Evolutionary conservation across 306 rosid species (phyloP).

Genomic region (Vigna trinervia): DNA sequence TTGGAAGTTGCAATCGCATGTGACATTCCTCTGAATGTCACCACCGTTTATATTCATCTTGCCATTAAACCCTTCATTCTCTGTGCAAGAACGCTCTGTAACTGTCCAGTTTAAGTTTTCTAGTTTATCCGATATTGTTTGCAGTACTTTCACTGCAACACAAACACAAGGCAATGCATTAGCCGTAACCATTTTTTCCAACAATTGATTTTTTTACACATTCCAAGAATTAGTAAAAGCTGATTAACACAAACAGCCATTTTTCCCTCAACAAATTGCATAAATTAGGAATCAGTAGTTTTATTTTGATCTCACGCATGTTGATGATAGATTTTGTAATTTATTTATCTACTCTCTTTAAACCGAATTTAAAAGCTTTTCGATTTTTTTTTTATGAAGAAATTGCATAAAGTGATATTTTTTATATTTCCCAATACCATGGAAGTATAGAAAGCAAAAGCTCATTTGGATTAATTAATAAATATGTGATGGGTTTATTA

Average conservation of each 20-base stretch:
- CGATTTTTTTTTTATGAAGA: too few relatives aligned
- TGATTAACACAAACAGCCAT: neutral
- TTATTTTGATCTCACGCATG: too few relatives aligned
- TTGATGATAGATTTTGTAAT: too few relatives aligned
- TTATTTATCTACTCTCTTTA: too few relatives aligned
- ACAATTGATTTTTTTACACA: neutral
- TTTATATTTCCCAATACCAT: too few relatives aligned
- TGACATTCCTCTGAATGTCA: constrained; percentile 46
- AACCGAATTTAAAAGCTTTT: too few relatives aligned
- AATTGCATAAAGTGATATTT: too few relatives aligned
- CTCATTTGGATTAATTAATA: too few relatives aligned
- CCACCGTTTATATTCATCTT: rapidly evolving
- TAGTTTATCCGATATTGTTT: constrained; percentile 61
- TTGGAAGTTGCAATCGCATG: constrained; percentile 59
- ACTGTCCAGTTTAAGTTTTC: constrained; percentile 57
- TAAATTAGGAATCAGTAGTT: too few relatives aligned
- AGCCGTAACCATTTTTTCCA: neutral
- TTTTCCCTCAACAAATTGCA: neutral
- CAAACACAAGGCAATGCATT: constrained; percentile 1
- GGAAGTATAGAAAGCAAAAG: too few relatives aligned
- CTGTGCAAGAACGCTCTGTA: constrained; percentile 55
- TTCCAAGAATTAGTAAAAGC: neutral
- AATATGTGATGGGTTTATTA: too few relatives aligned
- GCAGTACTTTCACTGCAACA: constrained; percentile 54
- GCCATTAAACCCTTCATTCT: constrained; percentile 41